A percentile compares a stretch with the other conserved stretches of the same genome.
Evolutionary conservation across 176 grass and related monocot genomes (phyloP).

Genomic region (Carex pumila): DNA sequence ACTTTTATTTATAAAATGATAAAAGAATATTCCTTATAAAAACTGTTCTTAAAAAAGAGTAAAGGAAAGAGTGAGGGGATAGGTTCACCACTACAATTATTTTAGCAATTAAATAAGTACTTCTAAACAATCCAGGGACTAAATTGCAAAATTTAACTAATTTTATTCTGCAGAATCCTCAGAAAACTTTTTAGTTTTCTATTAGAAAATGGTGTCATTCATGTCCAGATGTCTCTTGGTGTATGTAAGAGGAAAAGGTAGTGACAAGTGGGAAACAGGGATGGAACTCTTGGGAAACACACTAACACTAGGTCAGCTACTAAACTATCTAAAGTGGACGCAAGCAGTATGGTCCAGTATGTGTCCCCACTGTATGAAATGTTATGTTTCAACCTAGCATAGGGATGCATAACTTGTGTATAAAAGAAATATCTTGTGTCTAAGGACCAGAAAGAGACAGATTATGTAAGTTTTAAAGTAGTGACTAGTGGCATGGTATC

Average conservation of each 20-base stretch:
- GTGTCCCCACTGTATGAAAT: not conserved
- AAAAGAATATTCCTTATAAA: not conserved
- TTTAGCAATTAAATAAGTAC: not conserved
- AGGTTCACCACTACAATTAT: not conserved
- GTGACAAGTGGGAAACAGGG: not conserved
- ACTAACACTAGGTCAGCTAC: not conserved
- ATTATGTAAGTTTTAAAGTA: not conserved
- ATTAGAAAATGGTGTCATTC: not conserved
- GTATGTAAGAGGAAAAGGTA: not conserved
- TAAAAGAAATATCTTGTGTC: not conserved
- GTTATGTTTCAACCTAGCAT: not conserved
- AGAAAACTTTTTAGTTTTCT: not conserved
- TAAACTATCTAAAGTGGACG: not conserved
- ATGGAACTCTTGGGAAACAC: not conserved
- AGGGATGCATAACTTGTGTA: not conserved
- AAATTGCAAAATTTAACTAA: not conserved
- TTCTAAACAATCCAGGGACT: not conserved
- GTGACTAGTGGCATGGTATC: not conserved
- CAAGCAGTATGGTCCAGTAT: not conserved
- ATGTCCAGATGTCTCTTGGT: not conserved
- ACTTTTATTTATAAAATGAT: not conserved
- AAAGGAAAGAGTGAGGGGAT: not conserved
- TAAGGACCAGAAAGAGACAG: not conserved
- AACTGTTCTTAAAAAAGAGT: not conserved
- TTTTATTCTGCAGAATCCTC: not conserved